Conservation (phyloP, 768 basidiomycete genomes). For the Lentinula detonsa region DNA sequence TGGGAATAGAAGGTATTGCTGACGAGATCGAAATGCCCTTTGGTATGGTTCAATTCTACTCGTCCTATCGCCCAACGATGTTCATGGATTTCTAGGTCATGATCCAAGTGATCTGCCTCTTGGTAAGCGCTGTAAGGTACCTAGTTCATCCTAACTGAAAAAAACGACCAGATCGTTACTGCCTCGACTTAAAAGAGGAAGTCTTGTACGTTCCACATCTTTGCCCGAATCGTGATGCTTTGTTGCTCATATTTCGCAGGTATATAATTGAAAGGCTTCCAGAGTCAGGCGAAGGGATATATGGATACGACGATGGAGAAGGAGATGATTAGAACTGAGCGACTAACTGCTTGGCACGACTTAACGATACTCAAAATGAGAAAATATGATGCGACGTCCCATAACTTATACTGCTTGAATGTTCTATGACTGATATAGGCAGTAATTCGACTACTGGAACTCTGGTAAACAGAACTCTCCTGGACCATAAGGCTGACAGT, state of each 20-base stretch:
- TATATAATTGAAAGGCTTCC: constrained; percentile 67
- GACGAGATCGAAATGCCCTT: constrained; percentile 96
- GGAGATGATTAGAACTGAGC: constrained; percentile 60
- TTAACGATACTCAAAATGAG: constrained; percentile 3
- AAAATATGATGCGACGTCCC: background rate
- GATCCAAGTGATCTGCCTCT: constrained; percentile 71
- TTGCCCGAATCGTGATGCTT: constrained; percentile 1
- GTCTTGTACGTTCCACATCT: constrained; percentile 52
- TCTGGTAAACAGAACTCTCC: constrained; percentile 86
- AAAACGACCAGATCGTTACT: constrained; percentile 63
- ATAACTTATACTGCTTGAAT: background rate
- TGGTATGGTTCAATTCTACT: constrained; percentile 36
- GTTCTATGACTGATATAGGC: background rate
- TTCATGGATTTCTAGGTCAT: constrained; percentile 30
- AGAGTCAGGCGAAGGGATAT: constrained; percentile 67
- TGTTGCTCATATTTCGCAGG: constrained; percentile 24
- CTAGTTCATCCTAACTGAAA: background rate
- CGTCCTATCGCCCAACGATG: constrained; percentile 3
- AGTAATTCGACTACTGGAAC: constrained; percentile 50
- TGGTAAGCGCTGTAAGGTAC: constrained; percentile 35
- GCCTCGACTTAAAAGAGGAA: constrained; percentile 82
- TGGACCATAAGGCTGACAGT: constrained; percentile 80
- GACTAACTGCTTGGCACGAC: background rate
- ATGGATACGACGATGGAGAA: constrained; percentile 75
- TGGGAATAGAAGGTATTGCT: constrained; percentile 95